phyloP scores from a whole-genome alignment of 2,329 filamentous ascomycete genomes.

The Aspergillus amoenus region DNA sequence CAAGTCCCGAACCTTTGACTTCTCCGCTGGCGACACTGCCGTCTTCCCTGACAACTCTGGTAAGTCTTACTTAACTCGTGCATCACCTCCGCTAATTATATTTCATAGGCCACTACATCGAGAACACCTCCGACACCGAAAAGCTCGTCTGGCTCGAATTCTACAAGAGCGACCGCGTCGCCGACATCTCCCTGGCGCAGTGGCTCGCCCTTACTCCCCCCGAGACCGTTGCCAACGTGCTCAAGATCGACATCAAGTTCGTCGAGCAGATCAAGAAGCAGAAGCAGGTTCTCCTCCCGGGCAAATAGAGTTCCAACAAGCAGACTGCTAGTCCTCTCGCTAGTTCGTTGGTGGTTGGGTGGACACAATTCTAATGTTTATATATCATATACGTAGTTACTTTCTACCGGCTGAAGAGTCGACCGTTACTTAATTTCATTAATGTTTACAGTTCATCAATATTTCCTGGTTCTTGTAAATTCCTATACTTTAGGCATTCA shows the following conservation, averaged over 20 bases:
- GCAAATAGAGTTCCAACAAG: not conserved
- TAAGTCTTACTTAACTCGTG: not conserved
- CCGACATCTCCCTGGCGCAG: constrained; percentile 66
- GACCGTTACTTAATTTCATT: not conserved
- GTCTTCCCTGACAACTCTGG: constrained; percentile 64
- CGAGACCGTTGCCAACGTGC: constrained; percentile 7
- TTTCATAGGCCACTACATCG: constrained; percentile 61
- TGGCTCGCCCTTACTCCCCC: constrained; percentile 67
- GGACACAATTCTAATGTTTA: not conserved
- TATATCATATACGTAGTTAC: not conserved
- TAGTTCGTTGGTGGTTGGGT: not conserved
- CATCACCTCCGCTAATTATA: not conserved
- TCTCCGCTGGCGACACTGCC: constrained; percentile 65
- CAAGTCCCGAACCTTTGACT: constrained; percentile 66
- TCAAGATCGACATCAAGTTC: constrained; percentile 12
- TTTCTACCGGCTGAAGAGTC: not conserved
- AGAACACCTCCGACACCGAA: constrained; percentile 62
- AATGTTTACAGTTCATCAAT: not conserved
- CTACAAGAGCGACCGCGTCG: constrained; percentile 66
- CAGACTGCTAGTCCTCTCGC: not conserved
- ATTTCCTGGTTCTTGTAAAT: no score
- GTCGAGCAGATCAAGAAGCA: constrained; percentile 13
- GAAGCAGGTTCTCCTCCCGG: constrained; percentile 10
- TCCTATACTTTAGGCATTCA: no score
- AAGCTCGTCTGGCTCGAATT: constrained; percentile 68